Conservation (phyloP, 192 early-diverging fungal genomes). For the Backusella tuberculispora region DNA sequence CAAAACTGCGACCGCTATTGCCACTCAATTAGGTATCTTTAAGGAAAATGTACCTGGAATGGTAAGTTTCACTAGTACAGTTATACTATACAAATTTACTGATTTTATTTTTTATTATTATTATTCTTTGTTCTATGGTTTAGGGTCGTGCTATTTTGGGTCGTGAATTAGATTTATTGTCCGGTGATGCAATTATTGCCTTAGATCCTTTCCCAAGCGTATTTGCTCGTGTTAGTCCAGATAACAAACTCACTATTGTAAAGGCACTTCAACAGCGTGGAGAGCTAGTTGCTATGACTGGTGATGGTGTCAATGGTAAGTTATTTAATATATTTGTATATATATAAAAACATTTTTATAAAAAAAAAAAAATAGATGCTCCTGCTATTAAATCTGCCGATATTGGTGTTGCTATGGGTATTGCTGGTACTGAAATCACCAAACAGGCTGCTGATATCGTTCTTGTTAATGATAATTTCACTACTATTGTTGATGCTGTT, state of each 20-base stretch:
- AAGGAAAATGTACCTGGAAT: constrained; percentile 54
- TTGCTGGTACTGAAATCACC: constrained; percentile 95
- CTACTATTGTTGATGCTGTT: constrained; percentile 93
- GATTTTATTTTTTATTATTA: not conserved
- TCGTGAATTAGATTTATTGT: constrained; percentile 87
- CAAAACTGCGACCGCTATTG: constrained; percentile 92
- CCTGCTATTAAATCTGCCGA: constrained; percentile 96
- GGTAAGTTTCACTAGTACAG: constrained; percentile 22
- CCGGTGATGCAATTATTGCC: constrained; percentile 82
- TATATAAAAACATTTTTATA: not conserved
- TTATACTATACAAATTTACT: not conserved
- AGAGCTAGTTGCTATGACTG: constrained; percentile 88
- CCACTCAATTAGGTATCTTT: constrained; percentile 86
- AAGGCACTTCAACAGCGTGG: constrained; percentile 82
- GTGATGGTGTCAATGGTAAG: constrained; percentile 90
- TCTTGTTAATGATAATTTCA: constrained; percentile 93
- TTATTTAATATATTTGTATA: not conserved
- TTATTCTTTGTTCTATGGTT: not conserved
- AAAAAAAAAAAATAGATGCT: constrained; percentile 67
- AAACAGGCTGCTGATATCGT: constrained; percentile 99
- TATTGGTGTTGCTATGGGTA: constrained; percentile 97
- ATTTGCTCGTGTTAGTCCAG: constrained; percentile 95
- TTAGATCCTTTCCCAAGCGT: constrained; percentile 91
- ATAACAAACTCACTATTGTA: constrained; percentile 97
- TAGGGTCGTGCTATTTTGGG: constrained; percentile 72